Evolutionary conservation across 2,329 filamentous ascomycete species (phyloP).

Genomic region (Sclerotinia spermophila): DNA sequence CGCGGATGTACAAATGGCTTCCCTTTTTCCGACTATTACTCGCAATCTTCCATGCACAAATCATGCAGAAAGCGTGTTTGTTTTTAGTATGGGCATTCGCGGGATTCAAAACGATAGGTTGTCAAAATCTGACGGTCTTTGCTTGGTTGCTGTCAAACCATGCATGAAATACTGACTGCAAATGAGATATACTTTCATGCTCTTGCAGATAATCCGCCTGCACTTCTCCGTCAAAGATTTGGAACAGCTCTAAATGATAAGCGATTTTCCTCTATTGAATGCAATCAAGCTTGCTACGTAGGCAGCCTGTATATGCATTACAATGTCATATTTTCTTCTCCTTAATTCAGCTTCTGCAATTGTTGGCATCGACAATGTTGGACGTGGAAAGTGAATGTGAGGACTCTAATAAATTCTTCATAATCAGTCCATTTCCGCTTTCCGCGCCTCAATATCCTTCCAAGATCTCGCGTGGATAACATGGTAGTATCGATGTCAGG

Average conservation of each 20-base stretch:
- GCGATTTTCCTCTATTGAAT: background rate
- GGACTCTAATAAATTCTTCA: background rate
- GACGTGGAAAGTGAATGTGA: rapidly evolving
- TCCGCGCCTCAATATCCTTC: background rate
- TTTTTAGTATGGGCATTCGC: background rate
- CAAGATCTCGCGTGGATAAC: background rate
- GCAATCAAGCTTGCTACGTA: background rate
- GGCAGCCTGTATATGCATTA: background rate
- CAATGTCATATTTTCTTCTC: background rate
- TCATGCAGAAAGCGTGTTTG: background rate
- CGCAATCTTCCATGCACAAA: background rate
- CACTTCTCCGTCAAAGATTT: too few species aligned
- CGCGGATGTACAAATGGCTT: background rate
- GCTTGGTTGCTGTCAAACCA: background rate
- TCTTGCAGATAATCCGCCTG: background rate
- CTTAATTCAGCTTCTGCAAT: background rate
- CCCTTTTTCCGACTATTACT: too few species aligned
- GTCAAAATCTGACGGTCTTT: too few species aligned
- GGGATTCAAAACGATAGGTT: background rate
- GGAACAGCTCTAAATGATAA: background rate
- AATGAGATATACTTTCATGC: too few species aligned
- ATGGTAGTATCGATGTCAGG: too few species aligned
- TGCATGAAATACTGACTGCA: background rate
- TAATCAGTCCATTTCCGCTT: background rate
- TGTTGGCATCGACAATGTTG: background rate